These are phyloP conservation scores for Coprinopsis sp. DNA, from an alignment of 768 basidiomycete species.

Conservation along the genomic window DNA sequence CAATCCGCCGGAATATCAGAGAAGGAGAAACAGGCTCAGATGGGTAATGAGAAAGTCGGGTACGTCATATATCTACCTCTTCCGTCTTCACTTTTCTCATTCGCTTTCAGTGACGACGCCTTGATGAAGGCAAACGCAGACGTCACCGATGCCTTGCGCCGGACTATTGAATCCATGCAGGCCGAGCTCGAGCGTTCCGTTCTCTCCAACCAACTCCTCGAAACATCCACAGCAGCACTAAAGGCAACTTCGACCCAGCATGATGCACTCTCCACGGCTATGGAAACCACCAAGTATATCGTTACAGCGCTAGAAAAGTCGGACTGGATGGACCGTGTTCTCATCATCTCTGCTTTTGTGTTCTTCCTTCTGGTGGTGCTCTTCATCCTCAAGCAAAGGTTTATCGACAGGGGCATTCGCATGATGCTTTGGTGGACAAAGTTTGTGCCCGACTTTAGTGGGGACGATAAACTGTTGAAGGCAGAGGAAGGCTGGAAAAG, in stretches of 20 bases:
- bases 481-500: conserved; percentile 29
- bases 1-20: conserved; percentile 15
- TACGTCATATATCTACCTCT: conserved; percentile 29
- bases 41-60: conserved; percentile 52
- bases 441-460: conserved; percentile 52
- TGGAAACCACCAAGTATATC: conserved; percentile 78
- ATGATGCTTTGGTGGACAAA: conserved; percentile 88
- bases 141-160: conserved; percentile 82
- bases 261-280: conserved; percentile 63
- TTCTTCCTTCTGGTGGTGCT: conserved; percentile 84
- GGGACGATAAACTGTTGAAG: conserved; percentile 29
- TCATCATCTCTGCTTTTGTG: conserved; percentile 72
- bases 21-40: conserved; percentile 41
- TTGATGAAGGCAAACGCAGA: conserved; percentile 87
- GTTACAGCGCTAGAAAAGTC: conserved; percentile 85
- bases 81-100: neutral
- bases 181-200: conserved; percentile 88
- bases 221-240: conserved; percentile 75
- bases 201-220: conserved; percentile 79
- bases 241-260: conserved; percentile 71
- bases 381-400: conserved; percentile 84
- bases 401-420: conserved; percentile 73
- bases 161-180: conserved; percentile 86
- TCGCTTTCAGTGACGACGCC: conserved; percentile 58
- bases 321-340: conserved; percentile 87